phyloP scores from a whole-genome alignment of 2,329 filamentous ascomycete genomes.

The Pseudogymnoascus sp. region DNA sequence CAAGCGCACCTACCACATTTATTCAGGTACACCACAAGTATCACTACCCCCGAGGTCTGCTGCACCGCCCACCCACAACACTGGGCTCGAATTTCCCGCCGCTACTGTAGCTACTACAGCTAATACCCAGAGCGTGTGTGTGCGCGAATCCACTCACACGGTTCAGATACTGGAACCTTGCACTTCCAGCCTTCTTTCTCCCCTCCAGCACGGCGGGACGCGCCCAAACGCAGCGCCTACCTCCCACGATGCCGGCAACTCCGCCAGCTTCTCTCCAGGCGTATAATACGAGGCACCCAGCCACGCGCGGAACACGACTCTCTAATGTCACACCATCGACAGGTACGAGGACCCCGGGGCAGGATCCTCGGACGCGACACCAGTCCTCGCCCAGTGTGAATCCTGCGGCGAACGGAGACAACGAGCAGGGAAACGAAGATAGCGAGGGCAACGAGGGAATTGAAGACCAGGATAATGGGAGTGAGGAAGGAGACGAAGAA shows the following conservation, averaged over 20 bases:
- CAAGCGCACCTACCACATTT: background rate
- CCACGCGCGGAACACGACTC: background rate
- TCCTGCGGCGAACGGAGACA: constrained; percentile 14
- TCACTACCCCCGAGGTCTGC: background rate
- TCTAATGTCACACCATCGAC: background rate
- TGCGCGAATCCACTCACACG: background rate
- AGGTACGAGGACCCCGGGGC: background rate
- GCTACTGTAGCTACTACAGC: constrained; percentile 2
- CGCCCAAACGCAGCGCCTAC: background rate
- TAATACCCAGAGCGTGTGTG: background rate
- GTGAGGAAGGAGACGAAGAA: constrained; percentile 17
- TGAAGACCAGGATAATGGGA: constrained; percentile 15
- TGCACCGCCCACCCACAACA: background rate
- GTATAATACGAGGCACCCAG: constrained; percentile 4
- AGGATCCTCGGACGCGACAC: background rate
- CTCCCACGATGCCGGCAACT: background rate
- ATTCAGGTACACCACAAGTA: background rate
- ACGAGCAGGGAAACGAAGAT: constrained; percentile 13
- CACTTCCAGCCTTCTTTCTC: background rate
- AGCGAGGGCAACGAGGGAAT: constrained; percentile 18
- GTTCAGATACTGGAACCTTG: background rate
- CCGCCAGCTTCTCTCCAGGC: background rate
- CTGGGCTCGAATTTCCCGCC: background rate
- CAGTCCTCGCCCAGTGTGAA: background rate
- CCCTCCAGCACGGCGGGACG: background rate